Conservation (phyloP, 768 basidiomycete genomes). For the Hortiboletus campestris region DNA sequence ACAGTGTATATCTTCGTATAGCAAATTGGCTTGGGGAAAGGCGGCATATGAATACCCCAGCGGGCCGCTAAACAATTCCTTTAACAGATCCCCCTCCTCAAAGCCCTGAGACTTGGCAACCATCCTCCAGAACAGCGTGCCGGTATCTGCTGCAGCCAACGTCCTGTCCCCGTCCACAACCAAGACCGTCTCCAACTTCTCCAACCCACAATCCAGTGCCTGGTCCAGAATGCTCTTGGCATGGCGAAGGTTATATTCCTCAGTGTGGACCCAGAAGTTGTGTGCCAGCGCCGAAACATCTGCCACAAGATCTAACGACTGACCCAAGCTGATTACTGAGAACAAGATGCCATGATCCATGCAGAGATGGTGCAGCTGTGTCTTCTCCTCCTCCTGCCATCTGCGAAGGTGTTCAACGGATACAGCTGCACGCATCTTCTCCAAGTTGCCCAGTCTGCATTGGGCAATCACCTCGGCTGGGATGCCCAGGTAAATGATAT, state of each 20-base stretch:
- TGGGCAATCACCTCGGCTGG: conserved; percentile 13
- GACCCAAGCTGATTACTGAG: conserved; percentile 12
- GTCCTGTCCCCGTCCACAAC: conserved; percentile 12
- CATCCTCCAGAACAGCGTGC: conserved; percentile 11
- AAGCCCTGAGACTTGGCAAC: conserved; percentile 12
- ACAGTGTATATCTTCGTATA: conserved; percentile 10
- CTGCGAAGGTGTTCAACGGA: conserved; percentile 13
- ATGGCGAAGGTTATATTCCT: conserved; percentile 13
- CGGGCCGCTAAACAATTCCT: conserved; percentile 12
- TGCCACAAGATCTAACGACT: conserved; percentile 10
- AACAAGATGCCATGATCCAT: conserved; percentile 15
- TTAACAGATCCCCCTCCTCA: conserved; percentile 7
- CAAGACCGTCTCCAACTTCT: conserved; percentile 13
- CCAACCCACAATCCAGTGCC: conserved; percentile 10
- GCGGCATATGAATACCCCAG: conserved; percentile 13
- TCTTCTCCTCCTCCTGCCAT: conserved; percentile 17
- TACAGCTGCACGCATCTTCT: conserved; percentile 7
- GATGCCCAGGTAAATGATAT: conserved; percentile 13
- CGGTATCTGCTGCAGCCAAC: conserved; percentile 11
- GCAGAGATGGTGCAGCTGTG: conserved; percentile 14
- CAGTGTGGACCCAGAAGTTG: conserved; percentile 10
- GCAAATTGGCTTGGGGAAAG: conserved; percentile 11
- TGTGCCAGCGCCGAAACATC: conserved; percentile 11
- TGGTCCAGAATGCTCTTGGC: conserved; percentile 14
- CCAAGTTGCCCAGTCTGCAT: conserved; percentile 10